These are phyloP conservation scores for Macrolepiota albuminosa DNA, from an alignment of 768 basidiomycete genomes.

Conservation along the genomic window DNA sequence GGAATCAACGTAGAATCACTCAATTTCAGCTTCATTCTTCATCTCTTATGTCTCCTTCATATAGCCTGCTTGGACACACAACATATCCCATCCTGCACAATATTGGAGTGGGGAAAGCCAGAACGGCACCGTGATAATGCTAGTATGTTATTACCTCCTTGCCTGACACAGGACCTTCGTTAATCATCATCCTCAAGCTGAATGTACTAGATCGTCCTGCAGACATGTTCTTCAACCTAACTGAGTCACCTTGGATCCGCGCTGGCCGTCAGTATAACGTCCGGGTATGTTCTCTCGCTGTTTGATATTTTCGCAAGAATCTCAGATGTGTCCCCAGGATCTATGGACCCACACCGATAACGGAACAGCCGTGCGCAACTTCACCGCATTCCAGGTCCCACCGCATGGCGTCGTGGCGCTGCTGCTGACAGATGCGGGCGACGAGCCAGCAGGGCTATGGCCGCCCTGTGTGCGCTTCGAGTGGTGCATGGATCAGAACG, in stretches of 20 bases:
- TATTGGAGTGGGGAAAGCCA: constrained; percentile 62
- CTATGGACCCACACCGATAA: constrained; percentile 72
- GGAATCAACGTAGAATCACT: constrained; percentile 48
- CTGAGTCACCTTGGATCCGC: constrained; percentile 63
- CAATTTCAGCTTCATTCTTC: neutral
- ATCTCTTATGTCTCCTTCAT: neutral
- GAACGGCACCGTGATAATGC: constrained; percentile 62
- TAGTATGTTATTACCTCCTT: constrained; percentile 31
- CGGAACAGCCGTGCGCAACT: constrained; percentile 59
- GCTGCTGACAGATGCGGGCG: constrained; percentile 58
- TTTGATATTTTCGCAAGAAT: neutral
- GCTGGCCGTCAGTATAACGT: constrained; percentile 60
- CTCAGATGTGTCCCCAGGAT: constrained; percentile 37
- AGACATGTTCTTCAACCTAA: constrained; percentile 53
- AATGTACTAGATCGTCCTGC: constrained; percentile 52
- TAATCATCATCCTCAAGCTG: constrained; percentile 32
- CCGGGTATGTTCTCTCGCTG: constrained; percentile 33
- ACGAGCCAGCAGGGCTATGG: constrained; percentile 55
- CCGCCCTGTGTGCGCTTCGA: constrained; percentile 55
- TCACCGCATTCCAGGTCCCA: constrained; percentile 51
- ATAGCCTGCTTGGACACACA: constrained; percentile 34
- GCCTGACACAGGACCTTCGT: neutral
- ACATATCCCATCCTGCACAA: constrained; percentile 49
- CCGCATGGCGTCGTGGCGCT: constrained; percentile 68
- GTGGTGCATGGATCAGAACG: constrained; percentile 61